Evolutionary conservation across 2,329 filamentous ascomycete species (phyloP).

Genomic region (Diplodia scrobiculata): DNA sequence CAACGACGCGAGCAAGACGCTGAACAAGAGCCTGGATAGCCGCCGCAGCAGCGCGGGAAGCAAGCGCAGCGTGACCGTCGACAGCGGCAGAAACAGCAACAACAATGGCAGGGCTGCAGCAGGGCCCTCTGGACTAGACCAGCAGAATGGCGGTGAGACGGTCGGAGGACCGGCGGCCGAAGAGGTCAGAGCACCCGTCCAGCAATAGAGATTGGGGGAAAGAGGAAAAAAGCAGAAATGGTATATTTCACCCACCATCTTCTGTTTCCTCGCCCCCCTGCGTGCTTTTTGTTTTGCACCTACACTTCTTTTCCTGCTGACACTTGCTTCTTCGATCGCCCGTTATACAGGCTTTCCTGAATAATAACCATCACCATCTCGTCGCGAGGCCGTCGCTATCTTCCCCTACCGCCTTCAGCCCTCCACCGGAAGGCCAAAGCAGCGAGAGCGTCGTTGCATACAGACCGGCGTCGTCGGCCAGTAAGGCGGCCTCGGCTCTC

Average conservation of each 20-base stretch:
- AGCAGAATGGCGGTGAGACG: constrained; percentile 34
- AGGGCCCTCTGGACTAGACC: constrained; percentile 34
- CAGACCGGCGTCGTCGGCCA: background rate
- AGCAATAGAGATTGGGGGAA: constrained; percentile 3
- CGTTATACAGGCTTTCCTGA: background rate
- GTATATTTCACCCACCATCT: constrained; percentile 8
- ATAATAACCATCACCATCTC: background rate
- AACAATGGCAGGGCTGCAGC: constrained; percentile 34
- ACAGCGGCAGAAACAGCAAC: constrained; percentile 31
- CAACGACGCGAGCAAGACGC: constrained; percentile 53
- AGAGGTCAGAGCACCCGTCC: constrained; percentile 26
- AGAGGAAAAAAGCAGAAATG: constrained; percentile 31
- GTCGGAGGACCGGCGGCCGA: constrained; percentile 31
- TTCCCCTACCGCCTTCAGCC: constrained; percentile 4
- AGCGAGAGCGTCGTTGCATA: background rate
- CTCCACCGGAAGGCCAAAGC: background rate
- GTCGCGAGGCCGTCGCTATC: background rate
- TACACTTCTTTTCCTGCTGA: background rate
- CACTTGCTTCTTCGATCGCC: background rate
- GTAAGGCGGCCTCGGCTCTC: constrained; percentile 13
- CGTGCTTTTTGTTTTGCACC: background rate
- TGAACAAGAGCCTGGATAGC: constrained; percentile 85
- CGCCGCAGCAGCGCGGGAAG: constrained; percentile 84
- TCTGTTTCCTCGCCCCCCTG: background rate
- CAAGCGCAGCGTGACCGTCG: constrained; percentile 65